Conservation (phyloP, 179 eudicot species). For the Beta macrorhiza region DNA sequence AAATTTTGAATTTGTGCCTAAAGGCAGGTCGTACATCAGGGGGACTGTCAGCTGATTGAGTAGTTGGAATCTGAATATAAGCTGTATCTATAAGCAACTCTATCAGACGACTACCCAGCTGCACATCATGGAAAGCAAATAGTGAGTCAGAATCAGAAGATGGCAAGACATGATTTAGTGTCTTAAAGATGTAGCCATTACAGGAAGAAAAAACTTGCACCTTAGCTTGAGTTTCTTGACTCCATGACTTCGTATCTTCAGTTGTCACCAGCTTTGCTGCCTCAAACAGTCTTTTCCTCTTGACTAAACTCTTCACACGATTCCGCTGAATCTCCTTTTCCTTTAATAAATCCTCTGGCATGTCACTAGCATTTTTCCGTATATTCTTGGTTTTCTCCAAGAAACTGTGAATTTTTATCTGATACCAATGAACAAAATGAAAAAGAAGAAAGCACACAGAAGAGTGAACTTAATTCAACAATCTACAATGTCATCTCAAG, state of each 20-base stretch:
- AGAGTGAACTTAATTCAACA: neutral
- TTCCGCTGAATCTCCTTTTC: constrained; percentile 60
- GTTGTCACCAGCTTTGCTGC: constrained; percentile 63
- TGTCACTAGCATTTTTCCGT: constrained; percentile 41
- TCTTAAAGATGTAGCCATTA: neutral
- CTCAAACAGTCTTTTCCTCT: constrained; percentile 53
- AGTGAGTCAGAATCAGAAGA: constrained; percentile 17
- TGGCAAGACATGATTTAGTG: neutral
- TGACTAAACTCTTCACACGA: constrained; percentile 68
- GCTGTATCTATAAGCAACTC: constrained; percentile 77
- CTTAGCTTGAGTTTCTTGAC: constrained; percentile 82
- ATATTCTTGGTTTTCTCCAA: constrained; percentile 67
- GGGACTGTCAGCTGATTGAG: constrained; percentile 63
- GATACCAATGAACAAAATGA: constrained; percentile 19
- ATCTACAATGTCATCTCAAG: neutral
- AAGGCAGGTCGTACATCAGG: constrained; percentile 93
- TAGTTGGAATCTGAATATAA: constrained; percentile 64
- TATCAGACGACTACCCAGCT: constrained; percentile 85
- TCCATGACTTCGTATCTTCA: constrained; percentile 74
- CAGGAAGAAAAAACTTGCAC: constrained; percentile 33
- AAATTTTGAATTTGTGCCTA: constrained; percentile 57
- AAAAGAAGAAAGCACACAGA: constrained; percentile 10
- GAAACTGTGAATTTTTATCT: constrained; percentile 74
- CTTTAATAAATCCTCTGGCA: constrained; percentile 44
- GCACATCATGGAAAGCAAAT: constrained; percentile 35